These are phyloP conservation scores for Zymoseptoria ardabiliae DNA, from an alignment of 2,329 filamentous ascomycete species.

Conservation along the genomic window DNA sequence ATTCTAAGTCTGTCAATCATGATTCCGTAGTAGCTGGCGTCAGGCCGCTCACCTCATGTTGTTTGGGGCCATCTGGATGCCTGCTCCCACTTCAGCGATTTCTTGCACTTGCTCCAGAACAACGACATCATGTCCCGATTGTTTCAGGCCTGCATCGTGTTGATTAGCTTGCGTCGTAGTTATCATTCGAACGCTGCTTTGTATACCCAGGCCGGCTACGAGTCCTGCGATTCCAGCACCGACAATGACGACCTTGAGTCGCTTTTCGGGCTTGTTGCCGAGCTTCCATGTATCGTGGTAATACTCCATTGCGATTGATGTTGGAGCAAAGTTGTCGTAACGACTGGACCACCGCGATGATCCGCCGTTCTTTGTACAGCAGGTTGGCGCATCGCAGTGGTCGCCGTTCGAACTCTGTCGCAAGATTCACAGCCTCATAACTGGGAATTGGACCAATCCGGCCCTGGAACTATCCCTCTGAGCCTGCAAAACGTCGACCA, in stretches of 20 bases:
- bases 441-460: too few relatives aligned
- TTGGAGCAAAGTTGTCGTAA: background rate
- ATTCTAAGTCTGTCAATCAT: constrained; percentile 19
- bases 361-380: too few relatives aligned
- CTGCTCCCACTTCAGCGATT: constrained; percentile 44
- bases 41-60: constrained; percentile 27
- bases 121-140: constrained; percentile 40
- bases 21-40: background rate
- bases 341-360: too few relatives aligned
- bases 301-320: constrained; percentile 3
- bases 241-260: constrained; percentile 41
- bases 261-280: background rate
- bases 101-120: constrained; percentile 41
- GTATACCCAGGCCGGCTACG: constrained; percentile 35
- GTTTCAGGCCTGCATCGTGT: constrained; percentile 26
- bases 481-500: too few relatives aligned
- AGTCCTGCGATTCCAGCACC: constrained; percentile 50
- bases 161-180: too few relatives aligned
- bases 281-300: constrained; percentile 8
- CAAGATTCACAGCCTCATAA: too few relatives aligned
- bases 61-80: constrained; percentile 45
- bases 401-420: too few relatives aligned
- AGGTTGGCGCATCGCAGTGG: too few relatives aligned
- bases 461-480: too few relatives aligned
- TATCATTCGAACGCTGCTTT: too few relatives aligned